Base-by-base conservation (phyloP, 2,329 filamentous ascomycete species). In the Paracorniculantispora psalliotae region DNA sequence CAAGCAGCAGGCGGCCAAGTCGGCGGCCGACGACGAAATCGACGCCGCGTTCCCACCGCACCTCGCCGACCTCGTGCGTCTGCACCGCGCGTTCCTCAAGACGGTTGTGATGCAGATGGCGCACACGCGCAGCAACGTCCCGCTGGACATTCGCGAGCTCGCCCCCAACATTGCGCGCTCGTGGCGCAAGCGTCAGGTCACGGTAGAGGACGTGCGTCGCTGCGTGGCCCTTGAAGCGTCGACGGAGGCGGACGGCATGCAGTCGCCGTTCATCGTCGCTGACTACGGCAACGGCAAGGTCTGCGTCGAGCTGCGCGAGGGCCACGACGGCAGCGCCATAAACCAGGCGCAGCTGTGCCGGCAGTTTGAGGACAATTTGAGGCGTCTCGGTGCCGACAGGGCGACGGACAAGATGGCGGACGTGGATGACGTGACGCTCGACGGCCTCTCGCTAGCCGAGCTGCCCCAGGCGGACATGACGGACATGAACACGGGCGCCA, bases 151-250 rank as follows among this genome's bases (percentile, higher is more conserved):
- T 47, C 77, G 79, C 37, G 75, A 79, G 30, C 77, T 92, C 37
- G 79, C 82, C 35, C 84, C 84, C 10, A 80, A 85, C 59, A 77
- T 90, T 43, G 83, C 87, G 13, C 81, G 84, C 63, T 77, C 86
- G 39, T 92, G 89, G 89, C 87, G 88, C 61, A 91, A 89, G 73
- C 81, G 88, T 33, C 79, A 79, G 59, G 87, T 91, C 17, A 81
- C 79, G 0, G 73, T 82, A 0, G 82, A 85, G 43, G 89, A 92
- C 66, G 76, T 92, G 50, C 84, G 84, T 62, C 79, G 83, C 61
- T 82, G 87, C 62, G 72, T 92, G 23, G 88, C 86, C 51, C 73
- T 91, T n/a, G 79, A 87, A 66, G 64, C 68, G 12, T 70, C 67
- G 1, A 71, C 73, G 61, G 75, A 74, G 4, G 46, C 64, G 25